Evolutionary conservation across 1,139 yeast species (phyloP), one percentile per base, ranked within the genome.

Genomic region (Zygosaccharomyces pseudobailii): DNA sequence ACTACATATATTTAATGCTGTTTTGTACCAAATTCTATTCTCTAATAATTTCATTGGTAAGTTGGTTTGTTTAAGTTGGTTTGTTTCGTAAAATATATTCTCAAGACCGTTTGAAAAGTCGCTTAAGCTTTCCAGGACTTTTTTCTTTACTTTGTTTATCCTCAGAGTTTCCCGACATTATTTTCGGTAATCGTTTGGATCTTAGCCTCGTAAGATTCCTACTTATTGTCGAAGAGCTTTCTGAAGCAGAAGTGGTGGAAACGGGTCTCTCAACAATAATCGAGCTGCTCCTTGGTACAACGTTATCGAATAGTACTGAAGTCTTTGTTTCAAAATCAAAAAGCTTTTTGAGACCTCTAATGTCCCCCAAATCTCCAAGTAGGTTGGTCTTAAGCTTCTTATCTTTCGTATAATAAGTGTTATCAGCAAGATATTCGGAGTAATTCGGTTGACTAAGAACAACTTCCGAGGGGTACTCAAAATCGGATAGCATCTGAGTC

Each of bases 381-480:
- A 47, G 36, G 37, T 54, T 56, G n/a, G 54, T 46, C 34, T 46
- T 19, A 3, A 56, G 36, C 27, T 38, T 46, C 31, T 44, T 49
- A 5, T 46, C 46, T 21, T 46, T 47, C 34, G 53, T 51, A 25
- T 47, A 48, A 31, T 50, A 55, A 3, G 53, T 31, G 32, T 55
- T 49, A 3, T 55, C 53, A 6, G 51, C 55, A 23, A 56, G 27
- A 33, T 49, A 55, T 31, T 39, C 40, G n/a, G 56, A 53, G 41
- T 54, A 57, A 39, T 49, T 52, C 10, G 54, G 37, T 32, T 50
- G 45, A 13, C 52, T 51, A 6, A 54, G 44, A 5, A 54, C 45
- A 22, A 46, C 47, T 24, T 54, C 58, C n/a, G 54, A 48, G 3
- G 65, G 62, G 39, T 51, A 53, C 44, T 63, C 68, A 44, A 57